phyloP scores from a whole-genome alignment of 1,284 basidiomycete species.

The Apiotrichum sp. region DNA sequence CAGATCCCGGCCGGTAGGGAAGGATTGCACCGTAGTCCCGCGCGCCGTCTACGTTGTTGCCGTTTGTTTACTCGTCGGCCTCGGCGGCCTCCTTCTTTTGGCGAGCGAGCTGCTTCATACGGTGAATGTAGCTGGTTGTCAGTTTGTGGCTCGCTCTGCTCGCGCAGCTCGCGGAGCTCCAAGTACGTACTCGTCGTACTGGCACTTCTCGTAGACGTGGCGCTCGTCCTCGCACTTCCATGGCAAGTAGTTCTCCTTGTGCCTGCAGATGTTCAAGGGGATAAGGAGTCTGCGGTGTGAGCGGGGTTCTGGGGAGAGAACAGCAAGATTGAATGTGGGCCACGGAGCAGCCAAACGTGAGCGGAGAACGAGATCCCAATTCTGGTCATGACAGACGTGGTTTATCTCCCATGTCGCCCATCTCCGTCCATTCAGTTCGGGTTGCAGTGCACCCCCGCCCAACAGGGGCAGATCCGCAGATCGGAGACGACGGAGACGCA shows the following conservation, averaged over 20 bases:
- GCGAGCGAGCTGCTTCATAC: constrained; percentile 73
- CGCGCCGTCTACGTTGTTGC: neutral
- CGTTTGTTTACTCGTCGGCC: constrained; percentile 31
- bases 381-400: too few species aligned
- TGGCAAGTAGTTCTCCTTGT: constrained; percentile 63
- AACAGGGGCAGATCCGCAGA: too few species aligned
- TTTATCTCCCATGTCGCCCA: too few species aligned
- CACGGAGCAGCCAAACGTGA: too few species aligned
- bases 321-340: neutral
- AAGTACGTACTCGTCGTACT: constrained; percentile 75
- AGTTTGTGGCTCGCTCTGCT: neutral
- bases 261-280: constrained; percentile 74
- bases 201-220: constrained; percentile 57
- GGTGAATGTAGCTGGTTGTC: constrained; percentile 62
- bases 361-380: too few species aligned
- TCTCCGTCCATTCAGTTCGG: too few species aligned
- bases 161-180: too few species aligned
- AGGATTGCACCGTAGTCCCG: neutral
- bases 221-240: constrained; percentile 77
- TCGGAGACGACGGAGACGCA: too few species aligned
- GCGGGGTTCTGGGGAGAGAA: too few species aligned
- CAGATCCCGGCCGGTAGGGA: neutral
- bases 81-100: constrained; percentile 59
- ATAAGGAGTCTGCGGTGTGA: constrained; percentile 62
- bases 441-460: too few species aligned